phyloP scores from a whole-genome alignment of 169 alveolate species.

The Babesia sp. region DNA sequence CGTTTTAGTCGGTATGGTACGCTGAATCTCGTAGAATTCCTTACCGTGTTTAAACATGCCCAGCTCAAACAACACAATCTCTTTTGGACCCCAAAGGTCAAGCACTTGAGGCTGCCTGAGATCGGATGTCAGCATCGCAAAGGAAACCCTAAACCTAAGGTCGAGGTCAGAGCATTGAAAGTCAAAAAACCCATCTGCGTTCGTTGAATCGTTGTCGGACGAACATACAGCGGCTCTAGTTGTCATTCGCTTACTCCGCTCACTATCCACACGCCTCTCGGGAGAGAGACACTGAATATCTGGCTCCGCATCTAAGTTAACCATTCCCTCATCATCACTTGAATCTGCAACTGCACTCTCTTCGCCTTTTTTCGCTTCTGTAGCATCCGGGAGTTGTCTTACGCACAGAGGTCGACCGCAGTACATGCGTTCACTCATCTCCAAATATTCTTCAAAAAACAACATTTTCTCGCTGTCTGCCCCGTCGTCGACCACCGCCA shows the following conservation, averaged over 20 bases:
- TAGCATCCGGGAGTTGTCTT: background rate
- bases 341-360: background rate
- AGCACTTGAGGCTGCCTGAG: slow-evolving; percentile 67
- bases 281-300: background rate
- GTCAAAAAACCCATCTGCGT: slow-evolving; percentile 15
- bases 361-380: background rate
- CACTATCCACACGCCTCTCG: background rate
- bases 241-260: background rate
- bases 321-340: slow-evolving; percentile 2
- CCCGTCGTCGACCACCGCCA: slow-evolving; percentile 2
- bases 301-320: background rate
- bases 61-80: slow-evolving; percentile 79
- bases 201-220: background rate
- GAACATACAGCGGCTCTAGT: background rate
- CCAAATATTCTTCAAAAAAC: slow-evolving; percentile 54
- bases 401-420: slow-evolving; percentile 60
- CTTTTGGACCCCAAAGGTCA: slow-evolving; percentile 86
- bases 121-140: slow-evolving; percentile 48
- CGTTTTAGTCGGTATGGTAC: slow-evolving; percentile 76
- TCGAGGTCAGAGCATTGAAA: slow-evolving; percentile 58
- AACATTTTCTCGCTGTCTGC: slow-evolving; percentile 31
- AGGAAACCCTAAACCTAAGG: slow-evolving; percentile 43
- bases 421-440: slow-evolving; percentile 60
- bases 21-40: slow-evolving; percentile 78
- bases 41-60: slow-evolving; percentile 82